Percentiles rank a stretch among this genome's conserved stretches.
Conservation (phyloP, 768 basidiomycete species). For the Polyporus arcularius region DNA sequence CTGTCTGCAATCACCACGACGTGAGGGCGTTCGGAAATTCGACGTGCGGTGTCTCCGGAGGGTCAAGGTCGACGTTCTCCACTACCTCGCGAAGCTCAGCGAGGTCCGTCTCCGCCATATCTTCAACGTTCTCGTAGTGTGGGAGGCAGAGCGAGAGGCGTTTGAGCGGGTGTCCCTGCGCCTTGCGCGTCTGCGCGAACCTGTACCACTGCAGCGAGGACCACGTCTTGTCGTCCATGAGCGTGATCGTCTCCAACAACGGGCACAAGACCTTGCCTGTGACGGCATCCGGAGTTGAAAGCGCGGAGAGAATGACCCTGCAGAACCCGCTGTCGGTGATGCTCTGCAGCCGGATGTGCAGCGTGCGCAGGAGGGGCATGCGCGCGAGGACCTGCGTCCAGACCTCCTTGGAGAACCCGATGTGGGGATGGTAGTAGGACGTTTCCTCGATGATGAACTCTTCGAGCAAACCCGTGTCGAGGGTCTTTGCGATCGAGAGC, state of each 20-base stretch:
- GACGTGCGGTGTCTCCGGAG: slow-evolving; percentile 12
- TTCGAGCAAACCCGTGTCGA: slow-evolving; percentile 26
- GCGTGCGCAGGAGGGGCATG: slow-evolving; percentile 26
- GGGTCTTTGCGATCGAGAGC: slow-evolving; percentile 21
- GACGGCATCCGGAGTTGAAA: slow-evolving; percentile 21
- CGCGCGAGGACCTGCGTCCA: slow-evolving; percentile 27
- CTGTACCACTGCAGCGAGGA: slow-evolving; percentile 30
- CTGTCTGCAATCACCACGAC: background rate
- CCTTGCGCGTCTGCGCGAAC: slow-evolving; percentile 24
- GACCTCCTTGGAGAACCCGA: slow-evolving; percentile 23
- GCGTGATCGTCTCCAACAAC: slow-evolving; percentile 24
- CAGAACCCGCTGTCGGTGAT: slow-evolving; percentile 29
- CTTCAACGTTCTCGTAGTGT: slow-evolving; percentile 31
- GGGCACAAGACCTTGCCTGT: slow-evolving; percentile 27
- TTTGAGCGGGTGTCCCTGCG: slow-evolving; percentile 24
- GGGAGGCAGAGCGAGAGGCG: slow-evolving; percentile 27
- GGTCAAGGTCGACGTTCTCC: slow-evolving; percentile 30
- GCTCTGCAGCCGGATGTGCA: slow-evolving; percentile 26
- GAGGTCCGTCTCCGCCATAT: slow-evolving; percentile 30
- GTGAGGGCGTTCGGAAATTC: slow-evolving; percentile 20
- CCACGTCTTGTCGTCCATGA: slow-evolving; percentile 31
- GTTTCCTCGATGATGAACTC: slow-evolving; percentile 30
- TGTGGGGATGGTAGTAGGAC: slow-evolving; percentile 22
- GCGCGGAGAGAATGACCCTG: slow-evolving; percentile 26
- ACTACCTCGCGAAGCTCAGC: slow-evolving; percentile 26